Base-by-base conservation (phyloP, 352 stramenopile genomes). In the Elongisporangium senticosum region DNA sequence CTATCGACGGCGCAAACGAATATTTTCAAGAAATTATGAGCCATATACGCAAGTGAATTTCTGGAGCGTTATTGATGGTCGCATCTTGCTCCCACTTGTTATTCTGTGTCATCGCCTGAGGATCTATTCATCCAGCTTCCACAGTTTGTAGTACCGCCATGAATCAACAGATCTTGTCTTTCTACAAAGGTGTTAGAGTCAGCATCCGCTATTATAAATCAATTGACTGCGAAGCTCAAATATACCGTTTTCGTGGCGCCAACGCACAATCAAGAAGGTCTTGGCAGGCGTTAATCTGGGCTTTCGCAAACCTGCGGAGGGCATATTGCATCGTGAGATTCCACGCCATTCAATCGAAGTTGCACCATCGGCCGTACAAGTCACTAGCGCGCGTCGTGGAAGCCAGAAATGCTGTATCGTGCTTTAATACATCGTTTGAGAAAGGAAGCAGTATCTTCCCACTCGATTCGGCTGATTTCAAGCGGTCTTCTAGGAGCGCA, bases 1-100 rank as follows among this genome's bases (percentile, higher is more conserved):
- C 90, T 39, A 77, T 94, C 15, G 92, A 98, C 53, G 96, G 96
- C n/a, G 96, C 93, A 1, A 86, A 98, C 60, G 89, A 98, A 11
- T 62, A 95, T n/a, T 95, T 77, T 54, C 64, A 72, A 21, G 55
- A 82, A 11, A 72, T 87, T 24, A 22, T 85, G 20, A 51, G 52
- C 58, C 52, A 33, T n/a, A 40, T 63, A 21, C 14, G 7, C 14
- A 37, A 17, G 49, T 8, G 24, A n/a, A 49, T 20, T 26, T 4
- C 49, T 26, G 22, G 22, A 22, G 4, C 3, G 15, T 8, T 14
- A 53, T 11, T 19, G 21, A 6, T 20, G 17, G 6, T 40, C 21
- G 28, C 20, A 56, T 47, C 4, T 21, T 28, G 7, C 26, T 8
- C 17, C 4, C 15, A 26, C 19, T 60, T 24, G 26, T 49, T 23